Percentiles rank a stretch among this genome's conserved stretches.
phyloP scores from a whole-genome alignment of 2,329 filamentous ascomycete genomes.

The Sporothrix phasma region DNA sequence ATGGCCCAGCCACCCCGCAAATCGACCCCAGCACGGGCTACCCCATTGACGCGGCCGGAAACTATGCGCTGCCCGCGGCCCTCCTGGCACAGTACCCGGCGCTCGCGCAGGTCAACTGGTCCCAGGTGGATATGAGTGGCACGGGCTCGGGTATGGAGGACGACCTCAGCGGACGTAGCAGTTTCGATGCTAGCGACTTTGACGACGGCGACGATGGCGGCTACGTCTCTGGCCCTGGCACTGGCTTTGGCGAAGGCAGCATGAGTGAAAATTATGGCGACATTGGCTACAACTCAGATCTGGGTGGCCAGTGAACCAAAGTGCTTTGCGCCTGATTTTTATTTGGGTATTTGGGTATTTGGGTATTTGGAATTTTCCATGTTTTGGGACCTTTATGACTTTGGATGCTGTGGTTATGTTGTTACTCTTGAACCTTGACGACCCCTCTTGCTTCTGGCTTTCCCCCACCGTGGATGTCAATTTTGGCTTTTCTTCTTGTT shows the following conservation, averaged over 20 bases:
- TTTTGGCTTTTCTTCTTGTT: slow-evolving; percentile 2
- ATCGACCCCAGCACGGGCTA: slow-evolving; percentile 51
- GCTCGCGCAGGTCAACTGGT: slow-evolving; percentile 84
- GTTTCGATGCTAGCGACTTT: slow-evolving; percentile 72
- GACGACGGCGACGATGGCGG: slow-evolving; percentile 64
- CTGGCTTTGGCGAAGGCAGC: slow-evolving; percentile 47
- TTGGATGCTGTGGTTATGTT: slow-evolving; percentile 4
- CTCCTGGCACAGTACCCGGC: slow-evolving; percentile 87
- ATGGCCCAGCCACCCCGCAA: slow-evolving; percentile 40
- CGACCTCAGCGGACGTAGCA: slow-evolving; percentile 67
- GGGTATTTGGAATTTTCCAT: not conserved
- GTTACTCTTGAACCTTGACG: slow-evolving; percentile 3
- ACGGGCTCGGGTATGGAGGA: slow-evolving; percentile 65
- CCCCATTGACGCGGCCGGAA: slow-evolving; percentile 45
- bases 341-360: not conserved
- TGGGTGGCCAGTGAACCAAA: slow-evolving; percentile 29
- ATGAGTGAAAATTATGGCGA: slow-evolving; percentile 46
- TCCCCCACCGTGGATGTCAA: not conserved
- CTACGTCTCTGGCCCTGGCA: slow-evolving; percentile 54
- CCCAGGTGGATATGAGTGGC: slow-evolving; percentile 51
- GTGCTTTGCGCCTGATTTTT: not conserved
- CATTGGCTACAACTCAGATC: slow-evolving; percentile 45
- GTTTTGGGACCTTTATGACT: not conserved
- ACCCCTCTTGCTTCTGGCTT: not conserved
- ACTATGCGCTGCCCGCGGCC: slow-evolving; percentile 71